Evolutionary conservation across 2,329 filamentous ascomycete species (phyloP).

Genomic region (Talaromyces sp.): DNA sequence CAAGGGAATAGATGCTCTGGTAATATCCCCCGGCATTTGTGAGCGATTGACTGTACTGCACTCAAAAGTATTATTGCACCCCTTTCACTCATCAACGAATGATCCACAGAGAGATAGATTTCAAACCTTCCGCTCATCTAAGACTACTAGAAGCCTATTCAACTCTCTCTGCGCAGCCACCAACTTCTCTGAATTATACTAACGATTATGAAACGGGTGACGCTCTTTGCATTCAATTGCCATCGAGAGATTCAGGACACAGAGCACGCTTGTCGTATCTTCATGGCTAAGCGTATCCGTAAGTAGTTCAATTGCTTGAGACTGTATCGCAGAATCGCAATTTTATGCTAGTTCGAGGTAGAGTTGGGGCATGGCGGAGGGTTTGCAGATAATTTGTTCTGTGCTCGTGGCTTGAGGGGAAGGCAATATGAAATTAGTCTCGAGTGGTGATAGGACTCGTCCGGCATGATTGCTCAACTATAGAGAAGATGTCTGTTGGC

Average conservation of each 20-base stretch:
- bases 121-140: background rate
- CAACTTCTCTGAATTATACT: too few species aligned
- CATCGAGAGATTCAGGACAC: background rate
- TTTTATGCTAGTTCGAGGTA: constrained; percentile 5
- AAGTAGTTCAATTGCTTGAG: background rate
- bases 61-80: too few species aligned
- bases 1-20: too few species aligned
- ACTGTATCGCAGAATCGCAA: background rate
- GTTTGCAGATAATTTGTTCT: background rate
- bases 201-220: background rate
- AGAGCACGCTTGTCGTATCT: background rate
- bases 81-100: too few species aligned
- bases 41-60: too few species aligned
- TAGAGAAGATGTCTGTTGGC: background rate
- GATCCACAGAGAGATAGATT: too few species aligned
- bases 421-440: background rate
- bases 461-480: background rate
- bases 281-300: background rate
- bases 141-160: background rate
- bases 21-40: too few species aligned
- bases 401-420: background rate
- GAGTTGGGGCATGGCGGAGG: background rate
- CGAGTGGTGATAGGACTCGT: background rate
- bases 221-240: background rate
- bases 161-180: background rate